These are phyloP conservation scores for Colletotrichum musae DNA, from an alignment of 2,329 filamentous ascomycete species.

Conservation along the genomic window DNA sequence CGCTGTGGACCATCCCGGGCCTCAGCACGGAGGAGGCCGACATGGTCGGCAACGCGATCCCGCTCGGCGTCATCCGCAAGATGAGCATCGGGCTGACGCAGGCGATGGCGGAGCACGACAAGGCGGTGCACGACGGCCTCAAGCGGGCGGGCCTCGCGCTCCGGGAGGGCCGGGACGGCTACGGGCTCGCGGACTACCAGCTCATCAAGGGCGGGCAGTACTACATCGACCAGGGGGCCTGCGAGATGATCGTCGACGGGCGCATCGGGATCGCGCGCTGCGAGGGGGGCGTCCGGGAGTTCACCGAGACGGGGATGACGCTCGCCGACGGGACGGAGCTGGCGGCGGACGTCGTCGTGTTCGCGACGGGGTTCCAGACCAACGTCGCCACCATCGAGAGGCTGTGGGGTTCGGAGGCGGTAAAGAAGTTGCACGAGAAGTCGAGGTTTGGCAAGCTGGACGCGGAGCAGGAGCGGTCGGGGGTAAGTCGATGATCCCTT, in stretches of 20 bases:
- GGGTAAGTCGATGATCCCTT: constrained; percentile 42
- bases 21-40: constrained; percentile 66
- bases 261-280: constrained; percentile 54
- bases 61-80: constrained; percentile 61
- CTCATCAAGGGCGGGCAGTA: constrained; percentile 56
- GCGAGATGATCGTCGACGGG: constrained; percentile 56
- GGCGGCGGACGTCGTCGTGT: constrained; percentile 57
- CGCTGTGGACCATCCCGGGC: constrained; percentile 51
- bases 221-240: constrained; percentile 59
- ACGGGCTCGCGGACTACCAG: constrained; percentile 54
- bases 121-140: constrained; percentile 59
- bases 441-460: constrained; percentile 55
- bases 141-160: constrained; percentile 60
- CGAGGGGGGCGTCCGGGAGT: constrained; percentile 50
- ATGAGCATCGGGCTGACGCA: constrained; percentile 59
- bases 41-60: constrained; percentile 60
- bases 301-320: constrained; percentile 45
- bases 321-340: constrained; percentile 53
- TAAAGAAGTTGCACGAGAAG: constrained; percentile 45
- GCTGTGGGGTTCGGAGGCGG: constrained; percentile 54
- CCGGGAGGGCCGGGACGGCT: constrained; percentile 53
- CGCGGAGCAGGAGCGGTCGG: constrained; percentile 48
- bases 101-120: constrained; percentile 57
- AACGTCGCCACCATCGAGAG: constrained; percentile 53
- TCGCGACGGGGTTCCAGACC: constrained; percentile 59